Evolutionary conservation across 257 asterid genomes (phyloP), one percentile per base, ranked within the genome.

Genomic region (Nicotiana tabacum): DNA sequence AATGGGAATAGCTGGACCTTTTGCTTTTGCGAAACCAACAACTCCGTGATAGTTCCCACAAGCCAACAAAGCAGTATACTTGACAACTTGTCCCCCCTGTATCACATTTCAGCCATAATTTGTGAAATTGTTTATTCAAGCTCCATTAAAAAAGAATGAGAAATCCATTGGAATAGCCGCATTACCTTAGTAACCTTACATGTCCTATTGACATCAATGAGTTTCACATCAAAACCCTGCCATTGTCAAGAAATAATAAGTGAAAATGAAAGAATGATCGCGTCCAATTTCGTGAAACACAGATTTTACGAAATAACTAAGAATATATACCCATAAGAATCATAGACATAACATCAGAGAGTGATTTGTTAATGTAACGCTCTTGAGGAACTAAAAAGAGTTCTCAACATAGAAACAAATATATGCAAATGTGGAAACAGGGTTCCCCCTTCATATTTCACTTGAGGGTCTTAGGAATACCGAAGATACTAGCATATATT

Each of bases 31-130:
- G 85, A 86, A 94, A 82, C 99, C 99, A 88, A 96, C 90, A 72
- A 94, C 95, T 39, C 98, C 99, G 21, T 93, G 89, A 90, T 94
- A 94, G 88, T 96, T 96, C 74, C 99, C 99, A 88, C 99, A 96
- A 77, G 94, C 99, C 57, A 96, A 87, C 90, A 93, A 89, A 30
- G 96, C 98, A 87, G 97, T 91, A 86, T 92, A 94, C 88, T 92
- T 96, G 74, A 87, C 72, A 68, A 93, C 93, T 93, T 90, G 97
- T 62, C 98, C 97, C 57, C 99, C 99, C 98, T 95, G 91, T 77
- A 53, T 17, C 67, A 76, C 15, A 58, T 67, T 43, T 82, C 82
- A 81, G 83, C 66, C 82, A 77, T 70, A 67, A 66, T 43, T 43
- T 83, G 74, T 83, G 62, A 79, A 56, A 82, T 74, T 78, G 65